Base-by-base conservation (phyloP, 2,329 filamentous ascomycete genomes). In the Fusarium sarcochroum region DNA sequence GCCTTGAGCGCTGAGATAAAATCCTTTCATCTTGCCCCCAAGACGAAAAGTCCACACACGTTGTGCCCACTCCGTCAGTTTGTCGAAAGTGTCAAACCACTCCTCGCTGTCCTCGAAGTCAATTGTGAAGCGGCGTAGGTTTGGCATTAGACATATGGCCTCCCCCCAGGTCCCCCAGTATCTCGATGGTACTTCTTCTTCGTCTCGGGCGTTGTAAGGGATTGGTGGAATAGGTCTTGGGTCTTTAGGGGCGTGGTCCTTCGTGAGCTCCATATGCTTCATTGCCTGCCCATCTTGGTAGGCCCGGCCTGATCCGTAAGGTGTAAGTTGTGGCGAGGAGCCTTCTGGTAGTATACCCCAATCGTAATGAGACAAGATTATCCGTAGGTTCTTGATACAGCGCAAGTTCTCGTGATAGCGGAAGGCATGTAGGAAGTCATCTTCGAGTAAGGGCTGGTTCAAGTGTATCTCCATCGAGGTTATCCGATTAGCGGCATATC, bases 21-120 rank as follows among this genome's bases (percentile, higher is more conserved):
- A 61, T 1, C 63, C 60, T 34, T 67, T 57, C 60, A 64, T 64
- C 14, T 54, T 30, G 10, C 63, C 63, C 9, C 55, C 60, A 6
- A 67, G 55, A 17, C 63, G 60, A 30, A 67, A 67, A 6, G 50
- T 52, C 63, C 63, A 67, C 23, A 64, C 63, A 7, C 55, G 55
- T n/a, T 67, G 63, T 5, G 60, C 63, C 63, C 63, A 64, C 44
- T 64, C 44, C 6, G 56, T 47, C 8, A 64, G 47, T 8, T 57
- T 27, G 25, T 38, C 20, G 49, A 27, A 11, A 64, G 38, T 23
- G 9, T 37, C 3, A 6, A 64, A 56, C 6, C 35, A 42, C 9
- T 60, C 34, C 9, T 67, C 63, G 17, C 32, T 57, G 15, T 64
- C 38, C 20, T 67, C 63, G 35, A 67, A 60, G 20, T 51, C 48